phyloP scores from a whole-genome alignment of 1,139 yeast species.

The Spathaspora sp. region DNA sequence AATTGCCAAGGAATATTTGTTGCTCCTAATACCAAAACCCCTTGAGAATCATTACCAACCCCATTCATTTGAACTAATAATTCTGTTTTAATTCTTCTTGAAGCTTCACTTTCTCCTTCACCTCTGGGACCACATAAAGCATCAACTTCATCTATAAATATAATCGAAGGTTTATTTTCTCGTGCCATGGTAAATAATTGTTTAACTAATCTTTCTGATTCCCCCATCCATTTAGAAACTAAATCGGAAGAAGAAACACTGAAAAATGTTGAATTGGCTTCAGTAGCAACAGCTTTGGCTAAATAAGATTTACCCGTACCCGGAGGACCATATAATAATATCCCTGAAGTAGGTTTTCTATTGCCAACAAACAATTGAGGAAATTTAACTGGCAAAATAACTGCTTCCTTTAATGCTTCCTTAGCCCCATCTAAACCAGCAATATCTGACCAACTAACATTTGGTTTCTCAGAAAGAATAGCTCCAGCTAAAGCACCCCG shows the following conservation, averaged over 20 bases:
- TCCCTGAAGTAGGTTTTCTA: conserved; percentile 91
- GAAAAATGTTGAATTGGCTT: conserved; percentile 94
- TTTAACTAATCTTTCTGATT: conserved; percentile 90
- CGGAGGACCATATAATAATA: conserved; percentile 93
- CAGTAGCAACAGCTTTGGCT: conserved; percentile 98
- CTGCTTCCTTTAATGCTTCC: conserved; percentile 96
- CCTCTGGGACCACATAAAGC: conserved; percentile 98
- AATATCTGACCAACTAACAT: conserved; percentile 92
- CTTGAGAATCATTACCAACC: conserved; percentile 91
- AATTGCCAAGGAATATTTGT: conserved; percentile 99
- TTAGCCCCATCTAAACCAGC: conserved; percentile 96
- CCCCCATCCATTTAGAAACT: conserved; percentile 99
- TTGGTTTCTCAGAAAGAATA: conserved; percentile 87
- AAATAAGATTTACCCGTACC: conserved; percentile 98
- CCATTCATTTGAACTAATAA: conserved; percentile 98
- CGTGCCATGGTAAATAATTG: conserved; percentile 95
- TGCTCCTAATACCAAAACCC: conserved; percentile 94
- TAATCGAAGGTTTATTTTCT: conserved; percentile 91
- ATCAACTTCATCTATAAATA: conserved; percentile 96
- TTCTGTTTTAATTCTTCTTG: conserved; percentile 94
- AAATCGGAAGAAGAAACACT: conserved; percentile 93
- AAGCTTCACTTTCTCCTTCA: conserved; percentile 96
- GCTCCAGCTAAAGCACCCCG: conserved; percentile 93
- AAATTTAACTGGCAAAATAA: conserved; percentile 87
- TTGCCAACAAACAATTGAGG: conserved; percentile 93